A percentile compares a stretch with the other conserved stretches of the same genome.
These are phyloP conservation scores for Xylariaceae sp. DNA, from an alignment of 2,329 filamentous ascomycete genomes.

Conservation along the genomic window DNA sequence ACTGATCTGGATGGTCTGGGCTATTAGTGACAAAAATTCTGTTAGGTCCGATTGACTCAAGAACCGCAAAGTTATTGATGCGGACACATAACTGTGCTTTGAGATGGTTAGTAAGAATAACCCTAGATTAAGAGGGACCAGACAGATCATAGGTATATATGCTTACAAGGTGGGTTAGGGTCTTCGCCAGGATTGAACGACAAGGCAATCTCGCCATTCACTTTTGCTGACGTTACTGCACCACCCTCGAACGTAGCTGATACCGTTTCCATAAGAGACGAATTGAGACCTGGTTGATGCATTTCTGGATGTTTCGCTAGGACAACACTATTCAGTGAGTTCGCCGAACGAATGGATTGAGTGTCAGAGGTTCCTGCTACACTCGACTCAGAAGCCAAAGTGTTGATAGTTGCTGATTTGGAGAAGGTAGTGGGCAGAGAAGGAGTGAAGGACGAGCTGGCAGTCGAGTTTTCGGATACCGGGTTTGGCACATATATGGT, in stretches of 20 bases:
- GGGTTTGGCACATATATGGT: slow-evolving; percentile 73
- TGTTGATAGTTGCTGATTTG: slow-evolving; percentile 48
- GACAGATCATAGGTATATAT: slow-evolving; percentile 16
- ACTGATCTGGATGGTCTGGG: slow-evolving; percentile 71
- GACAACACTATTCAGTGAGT: slow-evolving; percentile 68
- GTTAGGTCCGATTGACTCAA: slow-evolving; percentile 93
- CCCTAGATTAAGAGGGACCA: neutral
- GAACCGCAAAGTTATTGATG: slow-evolving; percentile 80
- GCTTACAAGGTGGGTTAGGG: slow-evolving; percentile 49
- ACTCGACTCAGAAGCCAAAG: slow-evolving; percentile 62
- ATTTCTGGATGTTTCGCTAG: slow-evolving; percentile 81
- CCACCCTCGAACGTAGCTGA: slow-evolving; percentile 79
- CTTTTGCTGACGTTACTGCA: slow-evolving; percentile 65
- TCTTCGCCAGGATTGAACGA: slow-evolving; percentile 64
- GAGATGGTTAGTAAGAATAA: slow-evolving; percentile 18
- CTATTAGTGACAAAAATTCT: slow-evolving; percentile 80
- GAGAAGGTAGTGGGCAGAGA: slow-evolving; percentile 38
- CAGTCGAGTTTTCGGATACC: slow-evolving; percentile 27
- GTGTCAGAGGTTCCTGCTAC: slow-evolving; percentile 69
- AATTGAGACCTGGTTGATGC: slow-evolving; percentile 74
- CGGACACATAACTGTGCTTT: slow-evolving; percentile 65
- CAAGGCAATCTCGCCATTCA: slow-evolving; percentile 87
- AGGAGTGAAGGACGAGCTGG: slow-evolving; percentile 29
- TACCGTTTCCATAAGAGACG: slow-evolving; percentile 90
- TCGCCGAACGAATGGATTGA: slow-evolving; percentile 85